Evolutionary conservation across 2,329 filamentous ascomycete genomes (phyloP), one percentile per base, ranked within the genome.

Genomic region (Xylaria polymorpha): DNA sequence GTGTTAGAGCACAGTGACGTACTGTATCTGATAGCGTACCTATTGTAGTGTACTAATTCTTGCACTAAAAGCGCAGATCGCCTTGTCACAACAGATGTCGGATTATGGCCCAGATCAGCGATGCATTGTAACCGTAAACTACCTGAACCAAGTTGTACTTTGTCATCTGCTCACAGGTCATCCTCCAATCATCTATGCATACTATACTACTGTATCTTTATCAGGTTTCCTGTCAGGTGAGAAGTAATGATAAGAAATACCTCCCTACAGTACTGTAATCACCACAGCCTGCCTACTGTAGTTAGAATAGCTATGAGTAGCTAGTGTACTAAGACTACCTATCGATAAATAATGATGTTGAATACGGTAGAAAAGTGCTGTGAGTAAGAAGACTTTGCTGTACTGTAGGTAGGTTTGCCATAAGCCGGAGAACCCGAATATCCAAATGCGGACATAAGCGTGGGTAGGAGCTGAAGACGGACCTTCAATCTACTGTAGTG

Each of bases 371-470:
- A 29, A 53, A 53, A 20, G n/a, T 43, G 25, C 25, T 29, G 25
- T 29, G 25, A 29, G 25, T 29, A 29, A 29, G 25, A 66, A 55
- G 51, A 53, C 25, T n/a, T 32, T 44, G 29, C 41, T 29, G 25
- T n/a, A n/a, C 25, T 29, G 25, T 29, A 3, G 25, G 20, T 46
- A 48, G 55, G 55, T 56, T 56, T 65, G 39, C 35, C 14, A 50
- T 63, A 46, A 69, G 67, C 67, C 67, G 67, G 67, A 48, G 43
- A 59, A 63, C 60, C 63, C 67, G 67, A 69, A 48, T 9, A 6
- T 29, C 29, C 32, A 41, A 22, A 32, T 41, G 32, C 51, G 44
- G 32, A 62, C 18, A 51, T 43, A 25, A 44, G 39, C 55, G 55
- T 61, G 48, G 53, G 29, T n/a, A 25, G 29, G 25, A 32, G 22